Evolutionary conservation across 78 protist genomes (phyloP).

Genomic region (slime mould (Dictyostelium discoideum)): DNA sequence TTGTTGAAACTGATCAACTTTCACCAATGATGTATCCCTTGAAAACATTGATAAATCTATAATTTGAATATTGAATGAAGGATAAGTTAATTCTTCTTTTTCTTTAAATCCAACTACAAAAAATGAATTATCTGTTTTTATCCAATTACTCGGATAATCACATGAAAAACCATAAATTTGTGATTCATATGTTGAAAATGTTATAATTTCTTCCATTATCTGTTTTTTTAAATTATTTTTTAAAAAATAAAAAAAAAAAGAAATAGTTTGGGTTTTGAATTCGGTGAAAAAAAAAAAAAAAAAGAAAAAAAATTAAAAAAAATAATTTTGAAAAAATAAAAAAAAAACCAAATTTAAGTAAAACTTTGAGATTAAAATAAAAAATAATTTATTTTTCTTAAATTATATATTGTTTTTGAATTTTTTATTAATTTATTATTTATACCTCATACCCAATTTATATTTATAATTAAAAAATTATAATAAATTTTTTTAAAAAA

Average conservation of each 20-base stretch:
- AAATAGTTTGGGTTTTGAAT: not conserved
- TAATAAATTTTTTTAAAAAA: no score
- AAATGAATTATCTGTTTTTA: not conserved
- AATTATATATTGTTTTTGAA: no score
- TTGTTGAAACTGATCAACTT: not conserved
- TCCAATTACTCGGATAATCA: not conserved
- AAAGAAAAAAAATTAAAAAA: not conserved
- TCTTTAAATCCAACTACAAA: constrained; percentile 18
- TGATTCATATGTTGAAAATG: constrained; percentile 2
- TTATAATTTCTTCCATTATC: not conserved
- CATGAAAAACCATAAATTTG: not conserved
- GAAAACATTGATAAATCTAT: not conserved
- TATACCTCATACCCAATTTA: no score
- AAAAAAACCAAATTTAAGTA: not conserved
- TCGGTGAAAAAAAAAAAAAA: not conserved
- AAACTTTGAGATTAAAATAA: not conserved
- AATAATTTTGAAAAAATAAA: not conserved
- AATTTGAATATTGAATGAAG: not conserved
- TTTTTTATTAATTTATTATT: no score
- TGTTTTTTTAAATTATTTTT: not conserved
- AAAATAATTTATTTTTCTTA: not conserved
- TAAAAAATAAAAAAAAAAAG: not conserved
- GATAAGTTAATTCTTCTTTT: not conserved
- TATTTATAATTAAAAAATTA: no score
- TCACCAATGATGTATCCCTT: not conserved